Evolutionary conservation across 805 yeast species (phyloP).

Genomic region (Cyberlindnera mycetangii): DNA sequence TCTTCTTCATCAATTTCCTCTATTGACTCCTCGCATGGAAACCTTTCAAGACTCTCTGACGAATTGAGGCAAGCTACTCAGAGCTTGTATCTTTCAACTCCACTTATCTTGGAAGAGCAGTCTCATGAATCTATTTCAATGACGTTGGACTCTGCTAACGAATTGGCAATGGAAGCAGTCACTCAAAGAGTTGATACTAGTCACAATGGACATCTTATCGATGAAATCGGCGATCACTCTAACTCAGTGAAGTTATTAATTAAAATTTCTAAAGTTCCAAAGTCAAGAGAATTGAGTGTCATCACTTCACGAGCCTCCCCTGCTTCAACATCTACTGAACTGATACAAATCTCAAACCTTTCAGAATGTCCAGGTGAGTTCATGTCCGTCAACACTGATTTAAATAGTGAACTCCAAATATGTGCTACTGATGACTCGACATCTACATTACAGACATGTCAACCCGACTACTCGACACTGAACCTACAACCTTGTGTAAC

Average conservation of each 20-base stretch:
- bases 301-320: too few species aligned
- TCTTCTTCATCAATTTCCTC: too few species aligned
- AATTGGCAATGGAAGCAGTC: conserved; percentile 9
- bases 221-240: neutral
- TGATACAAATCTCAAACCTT: neutral
- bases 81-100: neutral
- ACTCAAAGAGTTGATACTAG: neutral
- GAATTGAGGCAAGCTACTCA: conserved; percentile 12
- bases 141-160: conserved; percentile 16
- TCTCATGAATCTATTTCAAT: neutral
- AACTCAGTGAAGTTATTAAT: conserved; percentile 1
- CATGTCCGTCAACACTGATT: neutral
- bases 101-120: neutral
- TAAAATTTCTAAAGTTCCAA: conserved; percentile 2
- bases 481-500: neutral
- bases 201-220: neutral
- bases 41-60: conserved; percentile 18
- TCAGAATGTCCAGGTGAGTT: neutral
- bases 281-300: conserved; percentile 1
- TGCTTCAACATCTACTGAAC: neutral
- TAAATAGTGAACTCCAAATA: neutral
- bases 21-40: conserved; percentile 1
- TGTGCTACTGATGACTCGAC: neutral
- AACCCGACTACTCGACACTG: neutral
- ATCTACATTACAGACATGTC: neutral